These are phyloP conservation scores for Cotoneaster glaucophyllus DNA, from an alignment of 306 rosid genomes.

Conservation along the genomic window DNA sequence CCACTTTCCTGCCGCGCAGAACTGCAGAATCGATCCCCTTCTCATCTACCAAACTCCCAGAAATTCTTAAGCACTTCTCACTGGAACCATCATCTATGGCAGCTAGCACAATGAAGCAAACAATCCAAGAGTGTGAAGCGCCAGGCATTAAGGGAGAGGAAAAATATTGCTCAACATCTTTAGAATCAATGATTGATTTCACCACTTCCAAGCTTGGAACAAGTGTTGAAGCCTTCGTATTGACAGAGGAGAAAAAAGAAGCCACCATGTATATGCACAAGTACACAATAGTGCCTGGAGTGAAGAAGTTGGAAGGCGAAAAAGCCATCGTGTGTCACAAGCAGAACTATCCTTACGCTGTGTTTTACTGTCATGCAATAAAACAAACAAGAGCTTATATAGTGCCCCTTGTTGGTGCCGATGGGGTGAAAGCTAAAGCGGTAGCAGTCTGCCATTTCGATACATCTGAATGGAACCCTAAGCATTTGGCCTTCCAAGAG, in stretches of 20 bases:
- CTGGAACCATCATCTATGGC: conserved; percentile 37
- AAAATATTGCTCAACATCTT: conserved; percentile 72
- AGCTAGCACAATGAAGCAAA: conserved; percentile 31
- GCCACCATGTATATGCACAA: conserved; percentile 16
- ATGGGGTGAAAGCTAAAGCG: conserved; percentile 52
- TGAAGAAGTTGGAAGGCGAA: conserved; percentile 28
- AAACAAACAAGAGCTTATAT: conserved; percentile 29
- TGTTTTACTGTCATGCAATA: conserved; percentile 66
- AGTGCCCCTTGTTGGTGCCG: conserved; percentile 47
- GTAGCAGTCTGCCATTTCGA: conserved; percentile 67
- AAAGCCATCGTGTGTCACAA: conserved; percentile 69
- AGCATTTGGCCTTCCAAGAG: conserved; percentile 67
- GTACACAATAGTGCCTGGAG: conserved; percentile 31
- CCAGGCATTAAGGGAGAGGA: conserved; percentile 42
- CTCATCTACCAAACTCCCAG: conserved; percentile 39
- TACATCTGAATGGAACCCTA: conserved; percentile 71
- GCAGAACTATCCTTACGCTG: conserved; percentile 58
- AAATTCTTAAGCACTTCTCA: conserved; percentile 26
- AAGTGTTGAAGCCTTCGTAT: conserved; percentile 29
- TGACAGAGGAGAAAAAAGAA: conserved; percentile 47
- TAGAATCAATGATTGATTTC: conserved; percentile 84
- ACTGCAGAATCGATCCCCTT: conserved; percentile 46
- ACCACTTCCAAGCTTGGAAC: conserved; percentile 57
- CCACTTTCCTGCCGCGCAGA: conserved; percentile 46
- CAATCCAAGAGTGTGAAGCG: conserved; percentile 53